Evolutionary conservation across 2,329 filamentous ascomycete species (phyloP).

Genomic region (Chaetomium strumarium): DNA sequence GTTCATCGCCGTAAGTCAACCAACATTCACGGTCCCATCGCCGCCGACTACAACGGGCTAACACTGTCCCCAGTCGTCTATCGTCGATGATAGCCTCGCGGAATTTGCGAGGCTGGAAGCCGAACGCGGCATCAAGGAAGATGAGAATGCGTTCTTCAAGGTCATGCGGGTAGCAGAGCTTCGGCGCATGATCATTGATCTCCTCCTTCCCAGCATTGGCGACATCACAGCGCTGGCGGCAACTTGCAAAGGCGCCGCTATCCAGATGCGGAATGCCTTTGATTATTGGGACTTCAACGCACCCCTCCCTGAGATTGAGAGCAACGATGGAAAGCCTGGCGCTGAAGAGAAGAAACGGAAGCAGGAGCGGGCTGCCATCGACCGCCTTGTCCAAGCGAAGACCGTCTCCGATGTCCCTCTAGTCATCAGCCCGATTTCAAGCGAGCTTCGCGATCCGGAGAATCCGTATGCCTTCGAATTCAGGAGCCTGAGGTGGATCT

Average conservation of each 20-base stretch:
- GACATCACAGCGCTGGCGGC: slow-evolving; percentile 18
- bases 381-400: neutral
- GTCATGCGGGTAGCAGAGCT: slow-evolving; percentile 10
- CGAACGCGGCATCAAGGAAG: too few species aligned
- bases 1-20: slow-evolving; percentile 5
- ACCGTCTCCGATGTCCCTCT: neutral
- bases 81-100: neutral
- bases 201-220: slow-evolving; percentile 10
- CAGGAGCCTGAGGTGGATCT: neutral
- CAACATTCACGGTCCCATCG: too few species aligned
- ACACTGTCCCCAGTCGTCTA: neutral
- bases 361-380: neutral
- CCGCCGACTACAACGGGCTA: neutral
- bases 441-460: neutral
- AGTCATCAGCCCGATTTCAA: slow-evolving; percentile 4
- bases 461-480: slow-evolving; percentile 11
- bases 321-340: too few species aligned
- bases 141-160: neutral
- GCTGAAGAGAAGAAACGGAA: too few species aligned
- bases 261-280: neutral
- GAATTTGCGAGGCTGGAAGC: too few species aligned
- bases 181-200: neutral
- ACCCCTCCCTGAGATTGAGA: neutral
- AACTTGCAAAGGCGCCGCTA: slow-evolving; percentile 8
- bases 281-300: slow-evolving; percentile 7